phyloP scores from a whole-genome alignment of 164 flowering plant genomes.

The Aristolochia fimbriata region DNA sequence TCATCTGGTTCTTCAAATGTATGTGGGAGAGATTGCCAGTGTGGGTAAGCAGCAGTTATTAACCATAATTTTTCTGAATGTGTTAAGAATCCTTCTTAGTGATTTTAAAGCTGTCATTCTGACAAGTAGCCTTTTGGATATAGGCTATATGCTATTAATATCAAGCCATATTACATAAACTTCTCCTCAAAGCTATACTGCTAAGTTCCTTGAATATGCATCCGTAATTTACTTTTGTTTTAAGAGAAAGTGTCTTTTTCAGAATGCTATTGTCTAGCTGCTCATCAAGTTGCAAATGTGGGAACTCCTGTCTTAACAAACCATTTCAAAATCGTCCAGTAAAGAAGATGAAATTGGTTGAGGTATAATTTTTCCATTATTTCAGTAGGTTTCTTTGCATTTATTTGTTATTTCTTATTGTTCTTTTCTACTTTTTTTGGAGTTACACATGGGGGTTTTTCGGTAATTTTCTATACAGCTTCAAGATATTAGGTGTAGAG shows the following conservation, averaged over 20 bases:
- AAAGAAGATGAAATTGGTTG: slow-evolving; percentile 80
- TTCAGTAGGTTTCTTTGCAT: no score
- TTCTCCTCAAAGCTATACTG: no score
- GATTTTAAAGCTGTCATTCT: no score
- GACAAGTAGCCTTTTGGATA: no score
- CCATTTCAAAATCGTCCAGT: slow-evolving; percentile 81
- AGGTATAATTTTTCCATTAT: slow-evolving; percentile 36
- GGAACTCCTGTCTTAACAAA: slow-evolving; percentile 66
- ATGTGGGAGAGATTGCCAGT: slow-evolving; percentile 87
- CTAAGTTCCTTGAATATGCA: background rate
- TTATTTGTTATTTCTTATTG: no score
- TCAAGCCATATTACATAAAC: no score
- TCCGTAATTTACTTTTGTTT: slow-evolving; percentile 1
- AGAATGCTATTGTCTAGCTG: slow-evolving; percentile 95
- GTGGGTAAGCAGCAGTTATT: slow-evolving; percentile 58
- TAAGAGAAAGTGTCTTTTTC: slow-evolving; percentile 9
- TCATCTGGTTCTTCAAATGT: slow-evolving; percentile 45
- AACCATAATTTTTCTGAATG: background rate
- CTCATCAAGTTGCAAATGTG: slow-evolving; percentile 86
- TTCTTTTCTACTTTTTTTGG: no score
- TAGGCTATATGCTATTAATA: no score
- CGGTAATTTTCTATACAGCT: no score
- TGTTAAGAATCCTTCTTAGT: no score
- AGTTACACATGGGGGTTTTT: no score
- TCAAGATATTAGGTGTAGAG: no score